These are phyloP conservation scores for Pseudocohnilembus persalinus DNA, from an alignment of 169 alveolate species.

Conservation along the genomic window DNA sequence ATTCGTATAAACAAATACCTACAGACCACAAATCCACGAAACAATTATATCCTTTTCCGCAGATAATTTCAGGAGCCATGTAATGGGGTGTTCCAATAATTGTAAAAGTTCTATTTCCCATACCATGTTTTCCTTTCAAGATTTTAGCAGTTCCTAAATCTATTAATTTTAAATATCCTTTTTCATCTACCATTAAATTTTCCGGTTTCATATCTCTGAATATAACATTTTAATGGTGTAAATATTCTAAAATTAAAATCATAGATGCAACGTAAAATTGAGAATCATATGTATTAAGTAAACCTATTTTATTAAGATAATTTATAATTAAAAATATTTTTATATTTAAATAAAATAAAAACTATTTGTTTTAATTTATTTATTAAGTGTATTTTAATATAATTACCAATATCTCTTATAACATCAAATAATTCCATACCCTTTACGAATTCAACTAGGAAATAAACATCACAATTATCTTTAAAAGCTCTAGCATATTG, in stretches of 20 bases:
- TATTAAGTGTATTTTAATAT: neutral
- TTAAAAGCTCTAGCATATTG: conserved; percentile 69
- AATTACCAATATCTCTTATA: conserved; percentile 57
- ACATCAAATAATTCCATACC: conserved; percentile 83
- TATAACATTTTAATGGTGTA: conserved; percentile 70
- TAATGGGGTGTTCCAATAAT: conserved; percentile 83
- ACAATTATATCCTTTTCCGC: conserved; percentile 71
- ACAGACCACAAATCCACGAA: conserved; percentile 83
- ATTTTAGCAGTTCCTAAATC: conserved; percentile 85
- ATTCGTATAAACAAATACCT: conserved; percentile 82
- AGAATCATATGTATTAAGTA: conserved; percentile 63
- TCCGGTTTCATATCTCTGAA: conserved; percentile 89
- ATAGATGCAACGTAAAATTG: conserved; percentile 70
- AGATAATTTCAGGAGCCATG: conserved; percentile 75
- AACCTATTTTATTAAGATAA: no score
- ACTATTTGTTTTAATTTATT: neutral
- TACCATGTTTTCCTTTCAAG: conserved; percentile 71
- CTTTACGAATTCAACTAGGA: conserved; percentile 73
- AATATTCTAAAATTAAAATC: conserved; percentile 63
- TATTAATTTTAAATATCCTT: conserved; percentile 80
- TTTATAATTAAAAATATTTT: neutral
- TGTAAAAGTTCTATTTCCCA: conserved; percentile 64
- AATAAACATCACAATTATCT: conserved; percentile 65
- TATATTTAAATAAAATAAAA: neutral
- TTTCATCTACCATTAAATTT: conserved; percentile 78